Evolutionary conservation across 108 stramenopile species (phyloP), one percentile per base, ranked within the genome.

Genomic region (Craspedostauros australis): DNA sequence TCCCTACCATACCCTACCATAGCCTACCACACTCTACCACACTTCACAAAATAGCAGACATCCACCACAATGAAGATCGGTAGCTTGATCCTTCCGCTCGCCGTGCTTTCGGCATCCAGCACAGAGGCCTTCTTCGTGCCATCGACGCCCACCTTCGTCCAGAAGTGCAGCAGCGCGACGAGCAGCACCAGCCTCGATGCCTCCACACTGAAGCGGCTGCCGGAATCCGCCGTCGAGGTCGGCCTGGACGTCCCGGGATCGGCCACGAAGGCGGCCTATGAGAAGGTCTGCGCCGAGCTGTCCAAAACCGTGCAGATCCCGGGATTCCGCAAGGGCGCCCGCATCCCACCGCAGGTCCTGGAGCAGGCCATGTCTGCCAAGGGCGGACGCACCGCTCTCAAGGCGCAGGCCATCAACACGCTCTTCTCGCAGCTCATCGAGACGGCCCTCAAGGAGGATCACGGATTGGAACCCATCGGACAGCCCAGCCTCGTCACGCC

Each of bases 251-350:
- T 73, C 16, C 84, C 91, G 27, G 79, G 80, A 37, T 24, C 60
- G 30, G 78, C 82, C 39, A 86, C 91, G 22, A 60, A 76, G 47
- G 81, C 84, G 12, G 86, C 86, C 15, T 92, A 85, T 62, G 91
- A 86, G 39, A 85, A 84, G 62, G 82, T 68, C 9, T 64, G 82
- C 31, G 37, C 64, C 39, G 86, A 86, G 47, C 57, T 85, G 12
- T 73, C 82, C 42, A 84, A 79, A 54, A 73, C 61, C 12, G 64
- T 92, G 11, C 46, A 68, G 19, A 80, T 92, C 52, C 86, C 91
- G 25, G 91, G 91, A 42, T 92, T 92, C 63, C 86, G 91, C 23
- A 92, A 92, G 68, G 91, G 91, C 22, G 62, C 79, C 53, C 81
- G 70, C 43, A 92, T 92, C 46, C 91, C 91, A 16, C 77, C 84